Percentiles rank a stretch among this genome's conserved stretches.
Evolutionary conservation across 352 stramenopile species (phyloP).

Genomic region (Halophytophthora batemanensis): DNA sequence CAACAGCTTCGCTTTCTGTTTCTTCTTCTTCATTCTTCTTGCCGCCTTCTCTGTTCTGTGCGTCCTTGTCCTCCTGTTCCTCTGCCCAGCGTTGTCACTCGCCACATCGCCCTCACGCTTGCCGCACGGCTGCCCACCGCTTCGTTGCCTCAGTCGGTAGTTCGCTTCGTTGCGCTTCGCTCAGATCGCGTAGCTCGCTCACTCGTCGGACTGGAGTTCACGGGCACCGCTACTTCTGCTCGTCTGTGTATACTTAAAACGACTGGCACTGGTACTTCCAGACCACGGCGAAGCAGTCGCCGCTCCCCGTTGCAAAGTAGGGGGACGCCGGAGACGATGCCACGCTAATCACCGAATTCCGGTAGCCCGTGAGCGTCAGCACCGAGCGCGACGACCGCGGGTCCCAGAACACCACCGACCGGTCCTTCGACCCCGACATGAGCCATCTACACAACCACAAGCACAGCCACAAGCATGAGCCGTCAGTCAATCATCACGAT

Average conservation of each 20-base stretch:
- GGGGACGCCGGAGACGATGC: conserved; percentile 77
- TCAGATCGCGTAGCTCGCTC: conserved; percentile 7
- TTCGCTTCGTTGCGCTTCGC: conserved; percentile 23
- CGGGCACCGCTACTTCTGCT: too few relatives aligned
- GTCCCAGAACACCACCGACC: conserved; percentile 87
- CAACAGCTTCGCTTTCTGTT: too few relatives aligned
- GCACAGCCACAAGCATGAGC: conserved; percentile 13
- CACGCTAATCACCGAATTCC: conserved; percentile 88
- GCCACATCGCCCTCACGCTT: conserved; percentile 7
- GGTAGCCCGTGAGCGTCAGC: conserved; percentile 77
- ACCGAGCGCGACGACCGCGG: conserved; percentile 77
- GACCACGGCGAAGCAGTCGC: conserved; percentile 81
- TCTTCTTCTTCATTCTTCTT: conserved; percentile 15
- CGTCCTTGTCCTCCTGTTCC: conserved; percentile 18
- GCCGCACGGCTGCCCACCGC: conserved; percentile 19
- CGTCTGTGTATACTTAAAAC: conserved; percentile 75
- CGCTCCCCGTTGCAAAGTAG: conserved; percentile 84
- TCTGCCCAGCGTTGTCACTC: conserved; percentile 7
- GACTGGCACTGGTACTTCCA: conserved; percentile 88
- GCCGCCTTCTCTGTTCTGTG: conserved; percentile 17
- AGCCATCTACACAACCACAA: conserved; percentile 52
- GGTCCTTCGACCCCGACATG: conserved; percentile 86
- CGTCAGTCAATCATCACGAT: not conserved
- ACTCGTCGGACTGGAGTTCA: conserved; percentile 20
- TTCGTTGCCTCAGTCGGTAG: too few relatives aligned